Base-by-base conservation (phyloP, 441 rosid species). In the Gossypium davidsonii region DNA sequence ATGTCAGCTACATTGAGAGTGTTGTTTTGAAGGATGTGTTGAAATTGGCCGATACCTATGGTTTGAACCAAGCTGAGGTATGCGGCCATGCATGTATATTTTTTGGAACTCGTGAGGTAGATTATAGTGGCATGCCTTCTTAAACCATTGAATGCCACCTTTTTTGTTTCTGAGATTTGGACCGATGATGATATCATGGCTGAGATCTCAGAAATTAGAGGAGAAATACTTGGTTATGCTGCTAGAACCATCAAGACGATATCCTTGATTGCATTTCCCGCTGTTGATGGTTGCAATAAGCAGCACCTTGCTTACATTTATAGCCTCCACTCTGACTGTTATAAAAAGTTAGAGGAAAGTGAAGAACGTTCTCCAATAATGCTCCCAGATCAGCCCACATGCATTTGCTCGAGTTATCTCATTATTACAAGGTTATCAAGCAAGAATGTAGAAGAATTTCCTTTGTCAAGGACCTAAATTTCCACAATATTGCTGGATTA, bases 391-490 rank as follows among this genome's bases (percentile, higher is more conserved):
- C 78, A 77, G 68, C 74, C 74, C 83, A 2, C 62, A 73, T 71
- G 73, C 70, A 63, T 79, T 87, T 52, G 62, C 78, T 70, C 52
- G 81, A 78, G 48, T 77, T 86, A 64, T 82, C 91, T 72, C 83
- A 74, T 65, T 71, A 82, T 53, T 93, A 86, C 88, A 79, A 80
- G 77, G 76, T 86, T 60, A 76, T 91, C 63, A 83, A 83, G 85
- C 89, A 88, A 83, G 97, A 93, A 83, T 91, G 97, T 82, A 83
- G 51, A 63, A 86, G 90, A 80, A 87, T 96, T 75, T 89, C 97
- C 14, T 90, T 87, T 73, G 80, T 93, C 73, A 78, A 87, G 78
- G 86, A 86, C 76, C 83, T 93, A 72, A 83, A 96, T 83, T 96
- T 96, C 85, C 93, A 96, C 81, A 91, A 90, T 71, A 79, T 93